Conservation (phyloP, 257 asterid species). For the Lycium barbarum region DNA sequence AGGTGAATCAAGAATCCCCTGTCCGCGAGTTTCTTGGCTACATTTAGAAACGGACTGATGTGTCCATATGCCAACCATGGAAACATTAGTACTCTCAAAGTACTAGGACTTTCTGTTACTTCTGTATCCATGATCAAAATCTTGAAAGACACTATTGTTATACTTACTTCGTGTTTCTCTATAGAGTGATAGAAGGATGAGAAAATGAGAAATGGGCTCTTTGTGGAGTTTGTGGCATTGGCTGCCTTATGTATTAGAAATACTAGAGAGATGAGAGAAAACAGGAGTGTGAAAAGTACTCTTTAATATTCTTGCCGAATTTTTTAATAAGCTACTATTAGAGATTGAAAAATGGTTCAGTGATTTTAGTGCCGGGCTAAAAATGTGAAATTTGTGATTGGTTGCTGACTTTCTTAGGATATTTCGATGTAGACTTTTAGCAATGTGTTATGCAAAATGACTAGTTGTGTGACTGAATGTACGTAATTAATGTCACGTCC, state of each 20-base stretch:
- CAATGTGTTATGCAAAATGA: too few relatives aligned
- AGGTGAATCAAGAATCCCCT: constrained; percentile 38
- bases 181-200: neutral
- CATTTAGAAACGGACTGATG: constrained; percentile 53
- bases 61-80: constrained; percentile 73
- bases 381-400: too few relatives aligned
- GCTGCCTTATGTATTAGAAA: neutral
- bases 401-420: too few relatives aligned
- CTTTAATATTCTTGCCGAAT: too few relatives aligned
- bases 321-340: too few relatives aligned
- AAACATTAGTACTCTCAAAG: constrained; percentile 45
- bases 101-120: neutral
- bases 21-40: constrained; percentile 49
- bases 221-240: neutral
- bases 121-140: constrained; percentile 34
- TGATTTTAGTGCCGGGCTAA: too few relatives aligned
- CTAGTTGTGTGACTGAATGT: too few relatives aligned
- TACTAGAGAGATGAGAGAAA: neutral
- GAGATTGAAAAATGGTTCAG: too few relatives aligned
- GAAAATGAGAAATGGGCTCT: neutral
- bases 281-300: too few relatives aligned
- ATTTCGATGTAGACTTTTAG: too few relatives aligned
- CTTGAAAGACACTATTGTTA: too few relatives aligned
- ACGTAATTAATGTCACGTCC: too few relatives aligned
- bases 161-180: neutral